Conservation (phyloP, 352 stramenopile genomes). For the Phytophthora lateralis region DNA sequence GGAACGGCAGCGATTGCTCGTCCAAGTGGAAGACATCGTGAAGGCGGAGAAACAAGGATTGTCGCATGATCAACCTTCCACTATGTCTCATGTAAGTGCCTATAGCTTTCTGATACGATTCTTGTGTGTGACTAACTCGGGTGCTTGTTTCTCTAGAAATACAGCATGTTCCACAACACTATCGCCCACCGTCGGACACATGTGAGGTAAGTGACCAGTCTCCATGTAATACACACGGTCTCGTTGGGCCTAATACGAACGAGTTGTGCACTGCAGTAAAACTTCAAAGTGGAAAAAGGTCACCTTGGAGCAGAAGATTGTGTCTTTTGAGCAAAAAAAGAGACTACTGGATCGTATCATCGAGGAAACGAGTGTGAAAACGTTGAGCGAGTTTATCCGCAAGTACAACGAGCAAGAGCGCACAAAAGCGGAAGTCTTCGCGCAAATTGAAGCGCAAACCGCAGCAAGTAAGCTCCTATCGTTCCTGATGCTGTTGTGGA, state of each 20-base stretch:
- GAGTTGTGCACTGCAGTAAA: conserved; percentile 13
- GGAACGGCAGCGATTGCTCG: conserved; percentile 50
- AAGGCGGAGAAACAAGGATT: conserved; percentile 41
- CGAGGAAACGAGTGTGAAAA: conserved; percentile 50
- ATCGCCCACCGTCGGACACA: conserved; percentile 49
- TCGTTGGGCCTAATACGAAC: background rate
- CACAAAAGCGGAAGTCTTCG: conserved; percentile 55
- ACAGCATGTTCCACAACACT: conserved; percentile 44
- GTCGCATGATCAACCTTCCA: conserved; percentile 5
- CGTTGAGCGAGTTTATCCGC: conserved; percentile 68
- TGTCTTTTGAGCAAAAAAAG: conserved; percentile 80
- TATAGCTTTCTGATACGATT: background rate
- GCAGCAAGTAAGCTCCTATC: conserved; percentile 36
- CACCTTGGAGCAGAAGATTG: conserved; percentile 64
- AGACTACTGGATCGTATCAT: conserved; percentile 62
- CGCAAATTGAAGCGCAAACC: conserved; percentile 58
- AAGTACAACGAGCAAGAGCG: conserved; percentile 68
- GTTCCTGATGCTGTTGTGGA: background rate
- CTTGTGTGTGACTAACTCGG: background rate
- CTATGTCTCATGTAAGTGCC: conserved; percentile 25
- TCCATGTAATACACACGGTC: background rate
- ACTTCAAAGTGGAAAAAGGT: conserved; percentile 52
- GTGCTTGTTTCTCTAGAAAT: conserved; percentile 20
- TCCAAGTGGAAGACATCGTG: conserved; percentile 53
- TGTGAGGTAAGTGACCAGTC: conserved; percentile 24